phyloP scores from a whole-genome alignment of 352 stramenopile species.

The Phytopythium cucurbitacearum region DNA sequence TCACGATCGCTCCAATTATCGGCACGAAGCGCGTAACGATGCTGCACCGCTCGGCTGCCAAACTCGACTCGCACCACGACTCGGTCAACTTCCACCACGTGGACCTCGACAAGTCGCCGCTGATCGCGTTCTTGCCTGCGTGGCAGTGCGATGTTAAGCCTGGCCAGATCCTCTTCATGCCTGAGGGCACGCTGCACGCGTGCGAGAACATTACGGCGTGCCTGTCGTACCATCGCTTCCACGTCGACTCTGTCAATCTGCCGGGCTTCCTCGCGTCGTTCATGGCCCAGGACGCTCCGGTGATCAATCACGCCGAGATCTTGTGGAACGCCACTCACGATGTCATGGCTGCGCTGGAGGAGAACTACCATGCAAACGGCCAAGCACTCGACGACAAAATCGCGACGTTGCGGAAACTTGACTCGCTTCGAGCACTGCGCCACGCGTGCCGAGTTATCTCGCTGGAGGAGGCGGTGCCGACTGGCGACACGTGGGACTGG shows the following conservation, averaged over 20 bases:
- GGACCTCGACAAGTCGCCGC: constrained; percentile 84
- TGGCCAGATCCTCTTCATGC: constrained; percentile 93
- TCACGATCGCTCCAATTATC: constrained; percentile 93
- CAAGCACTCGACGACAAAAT: constrained; percentile 33
- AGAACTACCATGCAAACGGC: constrained; percentile 60
- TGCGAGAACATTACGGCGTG: constrained; percentile 91
- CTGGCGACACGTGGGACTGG: constrained; percentile 77
- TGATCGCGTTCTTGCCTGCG: constrained; percentile 82
- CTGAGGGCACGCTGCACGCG: constrained; percentile 90
- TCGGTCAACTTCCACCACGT: constrained; percentile 76
- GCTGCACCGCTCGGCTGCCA: constrained; percentile 65
- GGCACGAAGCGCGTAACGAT: constrained; percentile 76
- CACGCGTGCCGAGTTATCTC: constrained; percentile 61
- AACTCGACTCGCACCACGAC: constrained; percentile 83
- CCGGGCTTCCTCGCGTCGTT: constrained; percentile 87
- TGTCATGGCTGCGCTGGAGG: constrained; percentile 84
- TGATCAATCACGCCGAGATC: constrained; percentile 91
- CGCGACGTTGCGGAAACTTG: constrained; percentile 54
- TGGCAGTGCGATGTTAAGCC: constrained; percentile 88
- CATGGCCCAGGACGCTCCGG: constrained; percentile 84
- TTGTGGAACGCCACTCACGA: constrained; percentile 91
- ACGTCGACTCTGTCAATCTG: constrained; percentile 91
- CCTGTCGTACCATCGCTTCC: constrained; percentile 93
- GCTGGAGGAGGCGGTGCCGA: constrained; percentile 63
- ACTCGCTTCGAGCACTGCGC: constrained; percentile 54